Evolutionary conservation across 2,329 filamentous ascomycete species (phyloP).

Genomic region (Colletotrichum musicola): DNA sequence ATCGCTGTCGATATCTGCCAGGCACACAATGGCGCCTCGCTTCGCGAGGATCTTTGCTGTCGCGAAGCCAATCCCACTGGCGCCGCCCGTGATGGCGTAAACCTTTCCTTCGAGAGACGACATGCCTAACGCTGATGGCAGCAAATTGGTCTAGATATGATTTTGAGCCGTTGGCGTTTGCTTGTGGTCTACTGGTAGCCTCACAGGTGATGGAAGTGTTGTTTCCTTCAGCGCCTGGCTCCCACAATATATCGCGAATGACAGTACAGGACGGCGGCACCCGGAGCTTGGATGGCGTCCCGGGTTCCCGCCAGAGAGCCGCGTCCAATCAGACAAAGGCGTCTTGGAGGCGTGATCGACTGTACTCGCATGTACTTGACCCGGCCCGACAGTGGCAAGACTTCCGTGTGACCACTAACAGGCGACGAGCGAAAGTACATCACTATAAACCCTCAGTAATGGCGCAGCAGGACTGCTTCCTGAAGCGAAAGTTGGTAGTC

Average conservation of each 20-base stretch:
- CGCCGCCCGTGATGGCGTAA: conserved; percentile 49
- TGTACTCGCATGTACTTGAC: conserved; percentile 29
- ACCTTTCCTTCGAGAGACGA: conserved; percentile 48
- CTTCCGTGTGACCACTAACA: no score
- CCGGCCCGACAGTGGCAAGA: conserved; percentile 24
- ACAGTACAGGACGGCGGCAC: no score
- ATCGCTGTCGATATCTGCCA: conserved; percentile 52
- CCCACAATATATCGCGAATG: not conserved
- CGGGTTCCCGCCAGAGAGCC: conserved; percentile 11
- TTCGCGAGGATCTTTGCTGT: conserved; percentile 53
- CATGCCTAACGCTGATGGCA: conserved; percentile 39
- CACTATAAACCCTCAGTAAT: no score
- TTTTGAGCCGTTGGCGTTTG: not conserved
- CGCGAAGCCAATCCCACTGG: conserved; percentile 56
- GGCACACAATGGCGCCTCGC: conserved; percentile 52
- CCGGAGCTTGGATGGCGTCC: conserved; percentile 1
- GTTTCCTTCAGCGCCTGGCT: not conserved
- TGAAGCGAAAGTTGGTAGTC: no score
- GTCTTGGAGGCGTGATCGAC: not conserved
- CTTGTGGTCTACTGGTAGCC: not conserved
- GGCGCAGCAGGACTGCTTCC: no score
- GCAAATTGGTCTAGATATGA: no score
- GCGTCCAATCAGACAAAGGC: conserved; percentile 19
- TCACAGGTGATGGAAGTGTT: not conserved
- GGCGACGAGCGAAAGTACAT: not conserved